These are phyloP conservation scores for Chondrostereum purpureum DNA, from an alignment of 1,284 basidiomycete species.

Conservation along the genomic window DNA sequence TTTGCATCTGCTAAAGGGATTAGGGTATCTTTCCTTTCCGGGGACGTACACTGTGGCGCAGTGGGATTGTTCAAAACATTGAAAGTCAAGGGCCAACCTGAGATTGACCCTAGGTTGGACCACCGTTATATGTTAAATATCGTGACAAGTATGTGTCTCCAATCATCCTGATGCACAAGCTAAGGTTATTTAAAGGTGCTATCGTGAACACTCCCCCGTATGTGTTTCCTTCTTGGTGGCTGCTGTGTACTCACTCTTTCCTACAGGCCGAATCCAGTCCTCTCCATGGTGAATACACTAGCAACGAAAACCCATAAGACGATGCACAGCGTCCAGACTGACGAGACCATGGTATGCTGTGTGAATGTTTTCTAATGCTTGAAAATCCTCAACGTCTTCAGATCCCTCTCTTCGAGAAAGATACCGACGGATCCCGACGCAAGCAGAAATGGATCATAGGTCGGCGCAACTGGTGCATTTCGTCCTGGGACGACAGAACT, in stretches of 20 bases:
- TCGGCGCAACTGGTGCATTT: slow-evolving; percentile 85
- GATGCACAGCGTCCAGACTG: slow-evolving; percentile 66
- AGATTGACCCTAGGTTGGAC: slow-evolving; percentile 51
- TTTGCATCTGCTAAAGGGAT: slow-evolving; percentile 56
- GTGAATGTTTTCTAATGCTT: too few species aligned
- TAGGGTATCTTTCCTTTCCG: slow-evolving; percentile 80
- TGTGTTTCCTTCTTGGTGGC: background rate
- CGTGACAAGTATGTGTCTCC: slow-evolving; percentile 52
- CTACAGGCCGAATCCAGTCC: slow-evolving; percentile 62
- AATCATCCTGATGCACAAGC: background rate
- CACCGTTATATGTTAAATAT: slow-evolving; percentile 85
- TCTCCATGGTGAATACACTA: slow-evolving; percentile 75
- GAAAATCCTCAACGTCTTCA: slow-evolving; percentile 19
- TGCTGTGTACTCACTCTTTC: background rate
- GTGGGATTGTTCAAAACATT: slow-evolving; percentile 76
- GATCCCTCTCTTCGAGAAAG: slow-evolving; percentile 75
- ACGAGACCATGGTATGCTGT: slow-evolving; percentile 78
- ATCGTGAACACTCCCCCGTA: slow-evolving; percentile 78
- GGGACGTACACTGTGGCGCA: slow-evolving; percentile 88
- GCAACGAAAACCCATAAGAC: slow-evolving; percentile 83
- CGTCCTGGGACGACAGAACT: slow-evolving; percentile 51
- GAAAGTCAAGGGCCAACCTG: slow-evolving; percentile 39
- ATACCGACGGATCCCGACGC: slow-evolving; percentile 66
- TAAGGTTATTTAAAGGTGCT: slow-evolving; percentile 47
- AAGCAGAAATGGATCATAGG: slow-evolving; percentile 83